phyloP scores from a whole-genome alignment of 768 basidiomycete species.

The Goffeauzyma gilvescens region DNA sequence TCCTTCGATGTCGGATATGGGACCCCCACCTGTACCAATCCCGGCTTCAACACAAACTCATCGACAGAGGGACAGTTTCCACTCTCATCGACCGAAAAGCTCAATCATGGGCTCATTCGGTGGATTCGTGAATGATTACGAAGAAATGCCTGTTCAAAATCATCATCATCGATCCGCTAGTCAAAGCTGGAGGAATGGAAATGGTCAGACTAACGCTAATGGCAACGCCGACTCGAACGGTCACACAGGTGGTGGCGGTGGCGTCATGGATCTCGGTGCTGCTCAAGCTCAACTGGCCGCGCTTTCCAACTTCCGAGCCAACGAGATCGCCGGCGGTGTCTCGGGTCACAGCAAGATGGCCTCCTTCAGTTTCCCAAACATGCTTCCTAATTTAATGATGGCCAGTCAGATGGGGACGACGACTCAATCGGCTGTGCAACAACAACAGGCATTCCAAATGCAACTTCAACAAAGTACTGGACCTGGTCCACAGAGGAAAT shows the following conservation, averaged over 20 bases:
- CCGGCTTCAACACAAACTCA: conserved; percentile 8
- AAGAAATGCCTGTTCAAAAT: conserved; percentile 18
- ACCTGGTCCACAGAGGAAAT: conserved; percentile 81
- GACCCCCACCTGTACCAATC: conserved; percentile 24
- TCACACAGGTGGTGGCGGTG: conserved; percentile 14
- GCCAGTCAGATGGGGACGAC: conserved; percentile 80
- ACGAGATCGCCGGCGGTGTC: conserved; percentile 44
- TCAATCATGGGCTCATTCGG: conserved; percentile 16
- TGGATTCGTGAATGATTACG: conserved; percentile 18
- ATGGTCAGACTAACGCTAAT: conserved; percentile 74
- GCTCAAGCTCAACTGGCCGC: conserved; percentile 93
- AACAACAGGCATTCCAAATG: conserved; percentile 82
- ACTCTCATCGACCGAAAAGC: conserved; percentile 9
- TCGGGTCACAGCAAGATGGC: conserved; percentile 90
- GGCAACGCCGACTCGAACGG: too few species aligned
- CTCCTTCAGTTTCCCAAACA: conserved; percentile 93
- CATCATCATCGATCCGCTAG: conserved; percentile 27
- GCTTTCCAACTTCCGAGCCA: conserved; percentile 88
- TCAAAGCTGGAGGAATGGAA: conserved; percentile 32
- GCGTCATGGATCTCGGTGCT: conserved; percentile 60
- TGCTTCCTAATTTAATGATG: conserved; percentile 93
- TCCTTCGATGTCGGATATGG: conserved; percentile 14
- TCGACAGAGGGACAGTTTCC: conserved; percentile 21
- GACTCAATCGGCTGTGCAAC: conserved; percentile 61
- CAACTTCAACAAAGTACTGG: conserved; percentile 81